Conservation (phyloP, 208 protist species). For the Leishmania guyanensis region DNA sequence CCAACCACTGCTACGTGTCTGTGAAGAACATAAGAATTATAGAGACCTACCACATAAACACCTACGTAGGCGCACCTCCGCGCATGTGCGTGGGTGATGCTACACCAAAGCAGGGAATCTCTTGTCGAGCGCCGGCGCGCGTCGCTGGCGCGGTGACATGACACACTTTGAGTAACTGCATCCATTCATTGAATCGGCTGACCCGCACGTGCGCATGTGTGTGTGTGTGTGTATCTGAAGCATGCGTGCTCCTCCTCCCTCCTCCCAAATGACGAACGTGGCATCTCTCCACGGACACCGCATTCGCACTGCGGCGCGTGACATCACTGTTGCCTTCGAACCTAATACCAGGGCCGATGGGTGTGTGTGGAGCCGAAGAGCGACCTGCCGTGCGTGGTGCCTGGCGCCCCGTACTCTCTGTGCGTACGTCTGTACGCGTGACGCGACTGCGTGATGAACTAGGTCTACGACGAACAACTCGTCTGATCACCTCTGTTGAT, state of each 20-base stretch:
- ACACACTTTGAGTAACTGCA: slow-evolving; percentile 41
- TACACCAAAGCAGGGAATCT: slow-evolving; percentile 46
- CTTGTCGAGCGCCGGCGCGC: slow-evolving; percentile 38
- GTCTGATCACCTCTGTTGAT: too few relatives aligned
- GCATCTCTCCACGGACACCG: slow-evolving; percentile 26
- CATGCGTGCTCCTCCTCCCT: not conserved
- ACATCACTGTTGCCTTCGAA: slow-evolving; percentile 27
- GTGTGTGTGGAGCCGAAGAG: too few relatives aligned
- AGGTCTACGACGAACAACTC: too few relatives aligned
- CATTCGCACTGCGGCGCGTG: slow-evolving; percentile 19
- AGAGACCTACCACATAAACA: not conserved
- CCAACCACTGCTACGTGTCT: not conserved
- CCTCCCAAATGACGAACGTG: slow-evolving; percentile 17
- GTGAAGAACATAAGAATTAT: not conserved
- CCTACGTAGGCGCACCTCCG: not conserved
- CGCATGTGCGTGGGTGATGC: slow-evolving; percentile 19
- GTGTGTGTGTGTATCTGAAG: not conserved
- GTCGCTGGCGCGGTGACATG: slow-evolving; percentile 36
- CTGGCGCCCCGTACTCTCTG: too few relatives aligned
- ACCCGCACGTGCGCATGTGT: not conserved
- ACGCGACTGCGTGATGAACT: too few relatives aligned
- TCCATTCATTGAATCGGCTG: slow-evolving; percentile 27
- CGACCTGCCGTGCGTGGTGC: too few relatives aligned
- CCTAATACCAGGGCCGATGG: too few relatives aligned
- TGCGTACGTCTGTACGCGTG: too few relatives aligned